Conservation (phyloP, 1,284 basidiomycete genomes). For the Anthracocystis setariae region DNA sequence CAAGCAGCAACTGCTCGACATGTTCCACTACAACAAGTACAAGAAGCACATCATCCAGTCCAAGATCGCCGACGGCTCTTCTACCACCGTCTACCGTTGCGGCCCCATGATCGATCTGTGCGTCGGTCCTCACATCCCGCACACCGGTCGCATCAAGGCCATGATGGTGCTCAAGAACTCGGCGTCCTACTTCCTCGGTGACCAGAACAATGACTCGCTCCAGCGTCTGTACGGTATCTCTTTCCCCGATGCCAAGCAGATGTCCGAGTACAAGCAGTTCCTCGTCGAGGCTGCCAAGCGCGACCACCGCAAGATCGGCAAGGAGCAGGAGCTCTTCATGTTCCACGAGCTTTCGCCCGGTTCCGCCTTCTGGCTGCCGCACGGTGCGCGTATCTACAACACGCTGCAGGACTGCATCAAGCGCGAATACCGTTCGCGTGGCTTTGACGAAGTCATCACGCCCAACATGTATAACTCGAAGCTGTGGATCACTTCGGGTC, state of each 20-base stretch:
- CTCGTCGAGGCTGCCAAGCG: conserved; percentile 95
- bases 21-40: conserved; percentile 99
- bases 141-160: conserved; percentile 95
- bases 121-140: conserved; percentile 95
- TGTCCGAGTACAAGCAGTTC: conserved; percentile 95
- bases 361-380: conserved; percentile 95
- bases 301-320: conserved; percentile 82
- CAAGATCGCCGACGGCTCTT: conserved; percentile 95
- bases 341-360: conserved; percentile 97
- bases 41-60: conserved; percentile 95
- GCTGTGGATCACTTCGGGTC: conserved; percentile 97
- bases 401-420: conserved; percentile 84
- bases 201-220: conserved; percentile 90
- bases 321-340: conserved; percentile 91
- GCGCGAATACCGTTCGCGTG: conserved; percentile 71
- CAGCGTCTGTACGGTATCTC: conserved; percentile 99
- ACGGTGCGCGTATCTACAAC: conserved; percentile 97
- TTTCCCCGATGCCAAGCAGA: conserved; percentile 96
- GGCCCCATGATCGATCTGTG: conserved; percentile 99
- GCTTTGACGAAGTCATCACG: conserved; percentile 78
- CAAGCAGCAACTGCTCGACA: conserved; percentile 92
- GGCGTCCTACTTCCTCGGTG: conserved; percentile 97
- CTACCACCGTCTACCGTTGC: conserved; percentile 97
- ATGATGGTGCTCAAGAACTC: conserved; percentile 76
- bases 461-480: conserved; percentile 98